Evolutionary conservation across 2,329 filamentous ascomycete genomes (phyloP), one percentile per base, ranked within the genome.

Genomic region (Sodiomyces alkalinus): DNA sequence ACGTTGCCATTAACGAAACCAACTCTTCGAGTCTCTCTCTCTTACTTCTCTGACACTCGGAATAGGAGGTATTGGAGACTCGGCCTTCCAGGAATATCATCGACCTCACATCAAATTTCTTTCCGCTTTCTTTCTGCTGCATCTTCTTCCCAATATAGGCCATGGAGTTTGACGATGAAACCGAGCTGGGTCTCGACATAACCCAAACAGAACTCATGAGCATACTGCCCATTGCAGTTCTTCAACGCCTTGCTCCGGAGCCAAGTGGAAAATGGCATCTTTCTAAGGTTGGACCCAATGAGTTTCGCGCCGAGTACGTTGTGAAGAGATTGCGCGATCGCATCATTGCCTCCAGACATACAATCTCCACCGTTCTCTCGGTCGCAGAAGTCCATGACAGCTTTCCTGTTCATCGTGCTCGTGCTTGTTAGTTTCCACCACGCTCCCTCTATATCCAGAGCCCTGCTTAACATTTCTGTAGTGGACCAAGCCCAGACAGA

Each of bases 391-490:
- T 21, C 17, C 21, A 27, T 15, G 18, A 20, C 18, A 8, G 12
- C 16, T 27, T 27, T 15, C 26, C 26, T 14, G 26, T 27, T 20
- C 26, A 27, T 21, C 26, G 26, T 8, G 17, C 26, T 15, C 26
- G 26, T 15, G 12, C 26, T 15, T 18, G 26, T 27, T 4, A 27
- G 26, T 27, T 6, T 11, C 16, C 12, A n/a, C n/a, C n/a, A n/a
- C n/a, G n/a, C n/a, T 23, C 12, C 12, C 15, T 4, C 22, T 8
- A 4, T 23, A 8, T 23, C n/a, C 12, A n/a, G 4, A 11, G 22
- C 9, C 22, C 7, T 23, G 12, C 7, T 13, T 13, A 20, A 15
- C n/a, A 17, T 20, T 27, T 13, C 12, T 24, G 13, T 14, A 27
- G 26, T 27, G 26, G 12, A 27, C 12, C 8, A 4, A 11, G 18